phyloP scores from a whole-genome alignment of 2,329 filamentous ascomycete genomes.

The Eutypella sp. region DNA sequence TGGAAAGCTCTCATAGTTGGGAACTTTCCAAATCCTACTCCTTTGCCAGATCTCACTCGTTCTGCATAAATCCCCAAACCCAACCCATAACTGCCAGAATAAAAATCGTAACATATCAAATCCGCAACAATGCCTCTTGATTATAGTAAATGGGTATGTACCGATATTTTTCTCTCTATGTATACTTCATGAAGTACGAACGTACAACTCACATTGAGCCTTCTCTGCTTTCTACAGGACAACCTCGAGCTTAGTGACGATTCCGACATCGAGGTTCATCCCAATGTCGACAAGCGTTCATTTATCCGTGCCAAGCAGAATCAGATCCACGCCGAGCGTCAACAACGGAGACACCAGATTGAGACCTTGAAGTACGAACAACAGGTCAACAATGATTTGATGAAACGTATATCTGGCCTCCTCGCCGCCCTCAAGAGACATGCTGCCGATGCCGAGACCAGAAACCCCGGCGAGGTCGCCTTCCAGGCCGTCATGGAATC shows the following conservation, averaged over 20 bases:
- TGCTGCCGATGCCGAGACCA: constrained; percentile 59
- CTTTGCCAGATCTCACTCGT: no score
- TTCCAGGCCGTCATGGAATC: constrained; percentile 87
- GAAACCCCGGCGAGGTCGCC: constrained; percentile 72
- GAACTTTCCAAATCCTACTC: no score
- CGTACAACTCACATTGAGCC: no score
- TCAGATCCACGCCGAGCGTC: constrained; percentile 89
- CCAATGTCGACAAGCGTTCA: constrained; percentile 96
- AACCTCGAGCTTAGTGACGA: constrained; percentile 96
- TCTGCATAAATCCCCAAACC: no score
- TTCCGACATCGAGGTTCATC: constrained; percentile 96
- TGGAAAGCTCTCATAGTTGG: no score
- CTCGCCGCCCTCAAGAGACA: constrained; percentile 71
- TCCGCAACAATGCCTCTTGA: constrained; percentile 45
- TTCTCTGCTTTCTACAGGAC: constrained; percentile 49
- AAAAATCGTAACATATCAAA: no score
- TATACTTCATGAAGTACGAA: no score
- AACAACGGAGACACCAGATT: constrained; percentile 82
- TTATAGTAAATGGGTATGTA: constrained; percentile 64
- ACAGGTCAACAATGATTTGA: constrained; percentile 85
- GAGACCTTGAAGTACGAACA: constrained; percentile 88
- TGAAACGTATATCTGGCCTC: constrained; percentile 76
- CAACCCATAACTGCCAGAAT: no score
- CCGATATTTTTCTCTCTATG: background rate
- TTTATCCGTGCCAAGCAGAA: constrained; percentile 98